Evolutionary conservation across 1,284 basidiomycete genomes (phyloP), one percentile per base, ranked within the genome.

Genomic region (Stereum hirsutum): DNA sequence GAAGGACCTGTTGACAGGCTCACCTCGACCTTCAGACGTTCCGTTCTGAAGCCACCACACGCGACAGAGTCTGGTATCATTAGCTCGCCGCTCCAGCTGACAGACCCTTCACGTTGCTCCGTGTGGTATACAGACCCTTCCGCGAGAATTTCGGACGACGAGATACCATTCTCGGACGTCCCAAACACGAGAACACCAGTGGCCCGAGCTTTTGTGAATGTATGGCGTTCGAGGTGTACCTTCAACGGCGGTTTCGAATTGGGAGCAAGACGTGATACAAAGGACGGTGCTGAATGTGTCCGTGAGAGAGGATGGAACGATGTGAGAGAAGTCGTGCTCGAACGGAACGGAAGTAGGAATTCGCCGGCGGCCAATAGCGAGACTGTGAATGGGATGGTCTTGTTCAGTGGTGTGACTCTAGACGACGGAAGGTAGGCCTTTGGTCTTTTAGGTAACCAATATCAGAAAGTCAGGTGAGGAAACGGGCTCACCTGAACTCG

Each of bases 361-460:
- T 27, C 24, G 19, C 46, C 47, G 6, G 45, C 42, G 1, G 45
- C 47, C 8, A 26, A 40, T 5, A 51, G 40, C 2, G 39, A 26
- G 15, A 51, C 30, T 20, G 41, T 40, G 26, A 51, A 51, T 11
- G 37, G 23, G 14, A 51, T 43, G 6, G 28, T 19, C 8, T 46
- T 37, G 6, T 20, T 26, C 6, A 46, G 26, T 2, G 49, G 41
- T 8, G 37, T 38, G 10, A 51, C 45, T 32, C 46, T 44, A 5
- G 47, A 46, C 8, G 39, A 6, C 27, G 47, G 49, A 10, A 51
- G 47, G 32, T 46, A 51, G 30, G 49, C 34, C 45, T 51, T n/a
- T n/a, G n/a, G n/a, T n/a, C n/a, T n/a, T n/a, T n/a, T n/a, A n/a
- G n/a, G n/a, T n/a, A 19, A 14, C 10, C 24, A 23, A 26, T 8